Evolutionary conservation across 179 eudicot species (phyloP), one percentile per base, ranked within the genome.

Genomic region (Heliamphora pulchella): DNA sequence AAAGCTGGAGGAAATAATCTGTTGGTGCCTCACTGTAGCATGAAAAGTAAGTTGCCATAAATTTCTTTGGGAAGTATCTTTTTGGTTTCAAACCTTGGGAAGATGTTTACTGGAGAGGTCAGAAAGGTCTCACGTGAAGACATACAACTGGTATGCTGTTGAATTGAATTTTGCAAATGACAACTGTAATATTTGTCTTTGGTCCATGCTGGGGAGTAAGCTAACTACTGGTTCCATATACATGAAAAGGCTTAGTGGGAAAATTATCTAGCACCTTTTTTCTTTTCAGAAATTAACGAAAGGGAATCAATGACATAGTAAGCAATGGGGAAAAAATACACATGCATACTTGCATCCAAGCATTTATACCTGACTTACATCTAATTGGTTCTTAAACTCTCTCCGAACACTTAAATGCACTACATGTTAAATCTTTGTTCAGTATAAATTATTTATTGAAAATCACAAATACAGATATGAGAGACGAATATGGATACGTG

Each of bases 51-150:
- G 69, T 69, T 55, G 50, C 44, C 41, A 43, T 68, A 53, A 41
- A 14, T 20, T 58, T 55, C 3, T 44, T 67, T 71, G 48, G n/a
- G 50, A 78, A 22, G 31, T 20, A 22, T 17, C 11, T 77, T 55
- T 79, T 31, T 59, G 48, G 50, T 63, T 64, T 64, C 8, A 10
- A 22, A 13, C 71, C 9, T 76, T 5, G 58, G 76, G 82, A 80
- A 86, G 69, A 91, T 91, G 96, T 87, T 94, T 61, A 82, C 86
- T 81, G 94, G 88, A 83, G 92, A 88, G 63, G 89, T 80, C 74
- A 87, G 89, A 83, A 90, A 86, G 80, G 89, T 92, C 74, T 88
- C 94, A 48, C 84, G 87, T 72, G 86, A 89, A 82, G 90, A 92
- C 82, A 86, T 92, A 87, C 94, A 92, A 79, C 75, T 89, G 90